These are phyloP conservation scores for Rubus idaeus DNA, from an alignment of 306 rosid genomes.

Conservation along the genomic window DNA sequence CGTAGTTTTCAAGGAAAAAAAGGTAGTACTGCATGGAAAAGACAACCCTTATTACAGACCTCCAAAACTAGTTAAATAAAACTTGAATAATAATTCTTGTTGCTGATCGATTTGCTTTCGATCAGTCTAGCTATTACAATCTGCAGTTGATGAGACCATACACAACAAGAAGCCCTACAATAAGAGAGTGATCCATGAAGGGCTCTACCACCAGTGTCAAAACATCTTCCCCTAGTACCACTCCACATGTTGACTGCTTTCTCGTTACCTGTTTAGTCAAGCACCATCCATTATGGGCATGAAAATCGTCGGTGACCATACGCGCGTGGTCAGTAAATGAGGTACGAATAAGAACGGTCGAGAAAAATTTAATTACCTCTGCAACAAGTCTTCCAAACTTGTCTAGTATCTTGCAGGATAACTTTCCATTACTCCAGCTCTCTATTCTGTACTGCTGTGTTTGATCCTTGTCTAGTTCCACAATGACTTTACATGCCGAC, in stretches of 20 bases:
- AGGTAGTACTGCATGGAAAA: no score
- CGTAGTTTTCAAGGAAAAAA: neutral
- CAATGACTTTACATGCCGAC: constrained; percentile 41
- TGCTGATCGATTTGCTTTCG: constrained; percentile 1
- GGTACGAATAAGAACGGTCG: neutral
- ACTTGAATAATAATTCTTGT: neutral
- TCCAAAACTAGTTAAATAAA: neutral
- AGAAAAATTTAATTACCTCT: constrained; percentile 37
- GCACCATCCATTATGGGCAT: neutral
- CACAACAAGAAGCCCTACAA: constrained; percentile 69
- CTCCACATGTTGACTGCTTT: constrained; percentile 59
- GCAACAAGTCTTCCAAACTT: constrained; percentile 49
- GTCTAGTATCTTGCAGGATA: constrained; percentile 53
- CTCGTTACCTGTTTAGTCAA: constrained; percentile 48
- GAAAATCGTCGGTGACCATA: neutral
- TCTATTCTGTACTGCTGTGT: constrained; percentile 44
- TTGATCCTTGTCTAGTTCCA: constrained; percentile 49
- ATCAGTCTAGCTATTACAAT: constrained; percentile 27
- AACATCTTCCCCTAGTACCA: constrained; percentile 69
- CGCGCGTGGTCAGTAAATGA: neutral
- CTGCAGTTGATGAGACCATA: constrained; percentile 49
- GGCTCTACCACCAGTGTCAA: constrained; percentile 73
- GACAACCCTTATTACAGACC: no score
- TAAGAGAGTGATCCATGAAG: constrained; percentile 49
- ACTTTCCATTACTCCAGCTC: constrained; percentile 33